These are phyloP conservation scores for Emydomyces testavorans DNA, from an alignment of 2,329 filamentous ascomycete genomes.

Conservation along the genomic window DNA sequence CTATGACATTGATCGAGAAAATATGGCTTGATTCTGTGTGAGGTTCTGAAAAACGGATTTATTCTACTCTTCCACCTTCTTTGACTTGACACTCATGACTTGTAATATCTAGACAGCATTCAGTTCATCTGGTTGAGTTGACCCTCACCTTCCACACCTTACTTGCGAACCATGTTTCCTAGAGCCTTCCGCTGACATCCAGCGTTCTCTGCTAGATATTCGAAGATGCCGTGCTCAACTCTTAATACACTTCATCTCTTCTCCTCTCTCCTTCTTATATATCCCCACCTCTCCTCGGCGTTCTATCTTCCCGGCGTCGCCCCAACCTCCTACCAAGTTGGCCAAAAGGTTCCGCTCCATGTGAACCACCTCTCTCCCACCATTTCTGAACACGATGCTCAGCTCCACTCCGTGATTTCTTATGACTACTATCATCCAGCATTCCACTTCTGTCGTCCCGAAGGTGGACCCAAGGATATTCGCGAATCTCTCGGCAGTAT, in stretches of 20 bases:
- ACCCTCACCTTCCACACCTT: too few species aligned
- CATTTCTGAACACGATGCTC: slow-evolving; percentile 61
- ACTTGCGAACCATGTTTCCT: too few species aligned
- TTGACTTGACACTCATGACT: too few species aligned
- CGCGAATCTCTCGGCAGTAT: slow-evolving; percentile 91
- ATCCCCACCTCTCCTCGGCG: slow-evolving; percentile 42
- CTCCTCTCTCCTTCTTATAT: slow-evolving; percentile 23
- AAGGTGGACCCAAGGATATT: slow-evolving; percentile 63
- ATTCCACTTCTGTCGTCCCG: slow-evolving; percentile 79
- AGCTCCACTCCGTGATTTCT: slow-evolving; percentile 81
- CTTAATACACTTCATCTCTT: slow-evolving; percentile 23
- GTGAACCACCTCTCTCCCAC: slow-evolving; percentile 90
- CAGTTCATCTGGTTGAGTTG: neutral
- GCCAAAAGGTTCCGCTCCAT: slow-evolving; percentile 70
- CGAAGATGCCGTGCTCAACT: slow-evolving; percentile 28
- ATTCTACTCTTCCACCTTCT: too few species aligned
- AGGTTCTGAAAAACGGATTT: too few species aligned
- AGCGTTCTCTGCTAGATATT: neutral
- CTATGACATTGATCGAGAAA: too few species aligned
- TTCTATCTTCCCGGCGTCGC: slow-evolving; percentile 97
- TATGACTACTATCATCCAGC: slow-evolving; percentile 89
- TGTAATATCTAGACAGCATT: too few species aligned
- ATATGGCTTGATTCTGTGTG: too few species aligned
- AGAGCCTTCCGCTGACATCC: neutral
- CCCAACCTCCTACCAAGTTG: slow-evolving; percentile 76